Evolutionary conservation across 2,329 filamentous ascomycete species (phyloP).

Genomic region (Aspergillus neotritici): DNA sequence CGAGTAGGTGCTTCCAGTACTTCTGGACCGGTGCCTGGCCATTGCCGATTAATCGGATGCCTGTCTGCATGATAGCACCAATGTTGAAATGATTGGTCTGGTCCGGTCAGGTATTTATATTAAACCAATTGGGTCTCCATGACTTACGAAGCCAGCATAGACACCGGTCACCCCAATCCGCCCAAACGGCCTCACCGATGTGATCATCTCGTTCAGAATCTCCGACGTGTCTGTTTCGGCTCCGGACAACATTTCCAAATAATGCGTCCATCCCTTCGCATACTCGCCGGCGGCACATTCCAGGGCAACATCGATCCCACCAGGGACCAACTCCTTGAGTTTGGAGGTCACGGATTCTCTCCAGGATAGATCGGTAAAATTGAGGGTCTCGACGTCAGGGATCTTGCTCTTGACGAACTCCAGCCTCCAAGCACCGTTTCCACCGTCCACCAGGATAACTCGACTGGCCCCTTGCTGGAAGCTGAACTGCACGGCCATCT

Average conservation of each 20-base stretch:
- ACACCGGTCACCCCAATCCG: conserved; percentile 72
- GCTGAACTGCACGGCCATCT: conserved; percentile 65
- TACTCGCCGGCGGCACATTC: conserved; percentile 64
- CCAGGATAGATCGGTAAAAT: conserved; percentile 60
- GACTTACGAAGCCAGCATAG: conserved; percentile 54
- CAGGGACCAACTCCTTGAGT: conserved; percentile 67
- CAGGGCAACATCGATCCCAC: conserved; percentile 68
- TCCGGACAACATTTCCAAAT: conserved; percentile 56
- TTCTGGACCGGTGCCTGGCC: conserved; percentile 69
- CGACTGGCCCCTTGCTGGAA: conserved; percentile 66
- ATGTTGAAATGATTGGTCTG: conserved; percentile 78
- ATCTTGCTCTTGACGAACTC: conserved; percentile 62
- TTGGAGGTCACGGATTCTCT: conserved; percentile 62
- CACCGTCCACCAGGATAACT: conserved; percentile 74
- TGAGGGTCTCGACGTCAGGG: conserved; percentile 61
- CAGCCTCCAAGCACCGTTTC: conserved; percentile 57
- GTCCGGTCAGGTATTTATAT: not conserved
- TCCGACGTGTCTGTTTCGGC: conserved; percentile 78
- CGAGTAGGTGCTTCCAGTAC: conserved; percentile 75
- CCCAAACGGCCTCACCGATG: conserved; percentile 51
- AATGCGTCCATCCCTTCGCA: conserved; percentile 57
- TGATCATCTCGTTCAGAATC: conserved; percentile 51
- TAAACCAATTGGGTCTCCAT: not conserved
- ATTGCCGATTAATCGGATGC: conserved; percentile 70
- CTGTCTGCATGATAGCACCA: conserved; percentile 77